These are phyloP conservation scores for Datisca glomerata DNA, from an alignment of 306 rosid species.

Conservation along the genomic window DNA sequence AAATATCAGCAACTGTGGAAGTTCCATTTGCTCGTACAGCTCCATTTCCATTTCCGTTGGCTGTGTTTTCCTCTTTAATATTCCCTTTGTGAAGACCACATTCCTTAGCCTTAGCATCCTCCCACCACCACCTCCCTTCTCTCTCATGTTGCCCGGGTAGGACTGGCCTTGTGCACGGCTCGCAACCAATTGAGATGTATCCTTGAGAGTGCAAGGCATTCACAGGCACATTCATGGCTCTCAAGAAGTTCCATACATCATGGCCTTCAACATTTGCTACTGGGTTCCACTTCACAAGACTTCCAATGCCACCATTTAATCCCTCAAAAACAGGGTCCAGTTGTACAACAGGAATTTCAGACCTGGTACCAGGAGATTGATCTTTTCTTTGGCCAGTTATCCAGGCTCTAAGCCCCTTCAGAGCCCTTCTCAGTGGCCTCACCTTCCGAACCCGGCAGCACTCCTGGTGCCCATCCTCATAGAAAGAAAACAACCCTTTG, in stretches of 20 bases:
- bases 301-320: constrained; percentile 72
- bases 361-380: constrained; percentile 87
- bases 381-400: constrained; percentile 92
- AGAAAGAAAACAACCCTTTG: constrained; percentile 89
- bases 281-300: constrained; percentile 95
- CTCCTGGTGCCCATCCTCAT: constrained; percentile 98
- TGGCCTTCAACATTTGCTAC: constrained; percentile 61
- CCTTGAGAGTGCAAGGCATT: constrained; percentile 77
- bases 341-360: constrained; percentile 74
- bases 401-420: constrained; percentile 86
- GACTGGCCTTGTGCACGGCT: constrained; percentile 96
- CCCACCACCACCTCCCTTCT: constrained; percentile 99
- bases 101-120: constrained; percentile 91
- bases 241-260: constrained; percentile 71
- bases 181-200: constrained; percentile 76
- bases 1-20: constrained; percentile 40
- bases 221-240: constrained; percentile 79
- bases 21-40: constrained; percentile 21
- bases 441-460: constrained; percentile 97
- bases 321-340: constrained; percentile 87
- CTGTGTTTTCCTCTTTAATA: constrained; percentile 40
- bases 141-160: constrained; percentile 97
- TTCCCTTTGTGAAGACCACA: constrained; percentile 99
- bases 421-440: constrained; percentile 82
- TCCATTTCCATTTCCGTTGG: constrained; percentile 41